Conservation (phyloP, 2,329 filamentous ascomycete species). For the Epichloe brachyelytri region DNA sequence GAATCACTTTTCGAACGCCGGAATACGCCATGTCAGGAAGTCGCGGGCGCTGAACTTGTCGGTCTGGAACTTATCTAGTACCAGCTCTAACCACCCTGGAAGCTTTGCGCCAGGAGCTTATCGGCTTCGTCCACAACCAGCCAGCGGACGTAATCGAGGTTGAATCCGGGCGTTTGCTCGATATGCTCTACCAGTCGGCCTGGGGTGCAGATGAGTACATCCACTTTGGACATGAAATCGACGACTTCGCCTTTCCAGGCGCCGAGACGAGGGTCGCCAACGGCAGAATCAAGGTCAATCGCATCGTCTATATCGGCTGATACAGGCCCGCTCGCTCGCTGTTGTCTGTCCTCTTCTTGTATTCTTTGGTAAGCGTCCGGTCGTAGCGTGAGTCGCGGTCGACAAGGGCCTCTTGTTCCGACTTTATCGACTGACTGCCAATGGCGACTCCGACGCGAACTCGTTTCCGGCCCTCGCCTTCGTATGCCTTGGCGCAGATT, state of each 20-base stretch:
- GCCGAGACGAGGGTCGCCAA: conserved; percentile 19
- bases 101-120: conserved; percentile 79
- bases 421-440: conserved; percentile 63
- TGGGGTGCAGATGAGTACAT: conserved; percentile 83
- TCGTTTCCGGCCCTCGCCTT: conserved; percentile 44
- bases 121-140: conserved; percentile 90
- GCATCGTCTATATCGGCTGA: conserved; percentile 9
- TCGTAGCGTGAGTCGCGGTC: conserved; percentile 46
- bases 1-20: conserved; percentile 64
- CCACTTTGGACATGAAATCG: conserved; percentile 57
- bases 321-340: conserved; percentile 3
- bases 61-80: conserved; percentile 48
- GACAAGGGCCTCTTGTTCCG: conserved; percentile 40
- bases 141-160: conserved; percentile 68
- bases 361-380: conserved; percentile 32
- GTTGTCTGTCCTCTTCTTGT: conserved; percentile 11
- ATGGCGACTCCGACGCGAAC: conserved; percentile 72
- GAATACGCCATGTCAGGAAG: conserved; percentile 37
- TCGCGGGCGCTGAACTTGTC: conserved; percentile 38
- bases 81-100: conserved; percentile 74
- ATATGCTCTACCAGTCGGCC: conserved; percentile 88
- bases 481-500: conserved; percentile 52
- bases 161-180: conserved; percentile 70
- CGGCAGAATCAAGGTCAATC: conserved; percentile 10
- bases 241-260: conserved; percentile 40